A percentile compares a stretch with the other conserved stretches of the same genome.
These are phyloP conservation scores for Carex scoparia DNA, from an alignment of 176 grass and related monocot genomes.

Conservation along the genomic window DNA sequence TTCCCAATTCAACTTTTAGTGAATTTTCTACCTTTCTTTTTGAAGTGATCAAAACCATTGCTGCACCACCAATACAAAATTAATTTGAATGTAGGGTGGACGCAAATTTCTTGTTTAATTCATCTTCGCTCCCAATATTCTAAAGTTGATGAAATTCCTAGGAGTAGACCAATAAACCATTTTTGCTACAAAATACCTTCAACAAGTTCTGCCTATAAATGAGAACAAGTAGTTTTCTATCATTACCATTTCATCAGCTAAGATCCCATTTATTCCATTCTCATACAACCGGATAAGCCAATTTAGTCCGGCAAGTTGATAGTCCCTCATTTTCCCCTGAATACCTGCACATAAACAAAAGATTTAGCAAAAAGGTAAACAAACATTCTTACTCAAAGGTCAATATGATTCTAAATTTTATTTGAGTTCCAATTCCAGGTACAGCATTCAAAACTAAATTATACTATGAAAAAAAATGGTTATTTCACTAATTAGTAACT, in stretches of 20 bases:
- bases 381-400: neutral
- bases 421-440: neutral
- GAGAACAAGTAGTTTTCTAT: neutral
- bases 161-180: neutral
- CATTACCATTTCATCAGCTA: slow-evolving; percentile 77
- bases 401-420: neutral
- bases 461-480: neutral
- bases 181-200: neutral
- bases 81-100: neutral
- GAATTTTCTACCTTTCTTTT: neutral
- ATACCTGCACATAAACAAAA: slow-evolving; percentile 43
- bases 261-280: slow-evolving; percentile 76
- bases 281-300: slow-evolving; percentile 79
- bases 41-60: neutral
- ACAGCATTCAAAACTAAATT: neutral
- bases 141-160: neutral
- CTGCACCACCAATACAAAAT: neutral
- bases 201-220: neutral
- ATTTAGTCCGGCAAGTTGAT: slow-evolving; percentile 68
- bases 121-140: neutral
- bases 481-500: neutral
- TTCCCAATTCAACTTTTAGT: neutral
- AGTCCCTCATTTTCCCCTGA: slow-evolving; percentile 76
- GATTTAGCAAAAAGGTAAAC: neutral
- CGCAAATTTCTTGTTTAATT: neutral